Evolutionary conservation across 352 stramenopile genomes (phyloP).

Genomic region (Phytophthora citricola): DNA sequence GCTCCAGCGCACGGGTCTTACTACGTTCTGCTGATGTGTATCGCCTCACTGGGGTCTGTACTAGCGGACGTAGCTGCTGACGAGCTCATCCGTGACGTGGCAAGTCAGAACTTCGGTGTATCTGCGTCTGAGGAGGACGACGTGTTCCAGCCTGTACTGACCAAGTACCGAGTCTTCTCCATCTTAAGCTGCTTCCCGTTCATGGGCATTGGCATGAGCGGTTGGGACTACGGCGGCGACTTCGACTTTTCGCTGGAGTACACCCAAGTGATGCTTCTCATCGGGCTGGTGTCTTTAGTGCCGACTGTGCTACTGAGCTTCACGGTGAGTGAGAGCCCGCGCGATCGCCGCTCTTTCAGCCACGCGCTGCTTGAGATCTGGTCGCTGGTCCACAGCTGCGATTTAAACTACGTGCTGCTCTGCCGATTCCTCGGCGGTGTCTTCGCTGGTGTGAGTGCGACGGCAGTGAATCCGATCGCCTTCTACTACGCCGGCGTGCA

Average conservation of each 20-base stretch:
- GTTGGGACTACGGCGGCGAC: slow-evolving; percentile 61
- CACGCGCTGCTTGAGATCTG: slow-evolving; percentile 40
- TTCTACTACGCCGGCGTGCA: slow-evolving; percentile 57
- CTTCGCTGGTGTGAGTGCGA: slow-evolving; percentile 44
- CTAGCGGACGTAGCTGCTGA: slow-evolving; percentile 79
- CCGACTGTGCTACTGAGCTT: slow-evolving; percentile 40
- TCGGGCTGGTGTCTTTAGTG: slow-evolving; percentile 32
- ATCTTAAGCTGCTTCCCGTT: slow-evolving; percentile 54
- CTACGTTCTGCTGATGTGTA: slow-evolving; percentile 69
- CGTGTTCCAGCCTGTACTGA: slow-evolving; percentile 42
- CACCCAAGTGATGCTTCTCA: slow-evolving; percentile 55
- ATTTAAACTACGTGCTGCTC: slow-evolving; percentile 42
- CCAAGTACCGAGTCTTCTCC: slow-evolving; percentile 38
- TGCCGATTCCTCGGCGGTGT: slow-evolving; percentile 48
- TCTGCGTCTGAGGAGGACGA: slow-evolving; percentile 21
- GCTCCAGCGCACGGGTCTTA: slow-evolving; percentile 44
- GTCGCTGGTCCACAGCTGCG: slow-evolving; percentile 42
- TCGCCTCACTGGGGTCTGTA: slow-evolving; percentile 76
- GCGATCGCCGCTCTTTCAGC: slow-evolving; percentile 22
- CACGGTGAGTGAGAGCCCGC: slow-evolving; percentile 27
- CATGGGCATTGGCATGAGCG: slow-evolving; percentile 66
- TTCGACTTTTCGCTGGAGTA: slow-evolving; percentile 62
- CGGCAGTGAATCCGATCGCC: slow-evolving; percentile 46
- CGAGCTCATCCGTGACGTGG: slow-evolving; percentile 49
- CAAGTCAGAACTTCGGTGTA: slow-evolving; percentile 10